Conservation (phyloP, 2,329 filamentous ascomycete genomes). For the Tolypocladium guangdongense region DNA sequence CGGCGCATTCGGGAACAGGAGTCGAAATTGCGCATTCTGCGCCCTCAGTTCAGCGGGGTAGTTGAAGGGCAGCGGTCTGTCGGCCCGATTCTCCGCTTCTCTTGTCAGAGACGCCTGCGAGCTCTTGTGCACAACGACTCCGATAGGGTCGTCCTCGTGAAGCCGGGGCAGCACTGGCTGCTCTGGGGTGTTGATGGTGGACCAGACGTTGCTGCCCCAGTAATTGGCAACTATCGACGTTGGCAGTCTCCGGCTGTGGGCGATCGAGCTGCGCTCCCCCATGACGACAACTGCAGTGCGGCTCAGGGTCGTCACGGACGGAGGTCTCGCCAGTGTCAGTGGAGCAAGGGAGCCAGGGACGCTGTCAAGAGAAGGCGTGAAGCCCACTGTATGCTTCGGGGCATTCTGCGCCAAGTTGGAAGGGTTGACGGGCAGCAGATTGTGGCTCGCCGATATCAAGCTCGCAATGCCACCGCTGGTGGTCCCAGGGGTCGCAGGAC, state of each 20-base stretch:
- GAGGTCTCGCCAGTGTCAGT: constrained; percentile 70
- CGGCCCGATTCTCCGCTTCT: constrained; percentile 16
- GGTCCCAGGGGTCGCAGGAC: constrained; percentile 27
- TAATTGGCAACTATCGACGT: constrained; percentile 84
- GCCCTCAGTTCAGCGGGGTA: constrained; percentile 76
- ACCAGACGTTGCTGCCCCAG: constrained; percentile 84
- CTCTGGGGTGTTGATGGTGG: constrained; percentile 14
- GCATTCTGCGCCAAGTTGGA: constrained; percentile 15
- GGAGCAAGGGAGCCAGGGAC: constrained; percentile 62
- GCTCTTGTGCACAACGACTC: constrained; percentile 24
- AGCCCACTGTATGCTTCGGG: constrained; percentile 16
- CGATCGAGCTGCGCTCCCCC: constrained; percentile 60
- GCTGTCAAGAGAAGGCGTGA: constrained; percentile 31
- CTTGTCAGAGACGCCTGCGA: constrained; percentile 15
- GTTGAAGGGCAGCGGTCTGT: constrained; percentile 54
- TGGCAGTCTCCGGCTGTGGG: constrained; percentile 62
- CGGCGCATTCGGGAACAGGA: constrained; percentile 75
- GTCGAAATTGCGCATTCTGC: constrained; percentile 86
- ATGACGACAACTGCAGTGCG: constrained; percentile 73
- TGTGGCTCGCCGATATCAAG: constrained; percentile 77
- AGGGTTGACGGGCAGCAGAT: constrained; percentile 53
- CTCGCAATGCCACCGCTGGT: constrained; percentile 63
- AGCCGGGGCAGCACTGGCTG: constrained; percentile 20
- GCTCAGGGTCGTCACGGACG: constrained; percentile 75
- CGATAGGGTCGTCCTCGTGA: constrained; percentile 30